phyloP scores from a whole-genome alignment of 805 yeast species.

The Pichia heedii region DNA sequence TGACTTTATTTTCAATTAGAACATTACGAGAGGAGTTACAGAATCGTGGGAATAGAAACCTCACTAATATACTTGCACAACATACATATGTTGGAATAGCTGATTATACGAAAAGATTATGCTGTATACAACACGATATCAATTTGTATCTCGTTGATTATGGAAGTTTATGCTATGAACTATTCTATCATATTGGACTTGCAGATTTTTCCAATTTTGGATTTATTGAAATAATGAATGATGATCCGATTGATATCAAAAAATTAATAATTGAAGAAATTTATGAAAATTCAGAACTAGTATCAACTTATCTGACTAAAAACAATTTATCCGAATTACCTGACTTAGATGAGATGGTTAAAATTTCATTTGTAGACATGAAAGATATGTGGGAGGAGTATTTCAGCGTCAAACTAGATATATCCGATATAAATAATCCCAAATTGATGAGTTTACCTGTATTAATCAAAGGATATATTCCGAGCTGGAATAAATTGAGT shows the following conservation, averaged over 20 bases:
- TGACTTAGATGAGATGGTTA: slow-evolving; percentile 9
- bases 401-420: slow-evolving; percentile 44
- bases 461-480: slow-evolving; percentile 53
- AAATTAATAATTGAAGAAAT: slow-evolving; percentile 32
- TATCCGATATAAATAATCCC: slow-evolving; percentile 26
- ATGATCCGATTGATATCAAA: slow-evolving; percentile 23
- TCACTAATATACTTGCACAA: slow-evolving; percentile 62
- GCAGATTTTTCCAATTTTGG: slow-evolving; percentile 82
- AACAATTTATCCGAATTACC: slow-evolving; percentile 8
- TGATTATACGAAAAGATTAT: slow-evolving; percentile 58
- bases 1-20: slow-evolving; percentile 25
- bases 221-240: slow-evolving; percentile 30
- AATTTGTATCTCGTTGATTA: slow-evolving; percentile 74
- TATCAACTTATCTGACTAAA: neutral
- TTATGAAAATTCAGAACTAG: slow-evolving; percentile 18
- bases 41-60: slow-evolving; percentile 33
- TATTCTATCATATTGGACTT: slow-evolving; percentile 75
- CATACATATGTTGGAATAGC: slow-evolving; percentile 76
- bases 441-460: slow-evolving; percentile 53
- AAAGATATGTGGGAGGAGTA: slow-evolving; percentile 76
- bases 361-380: slow-evolving; percentile 33
- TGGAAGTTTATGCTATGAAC: slow-evolving; percentile 53
- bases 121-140: slow-evolving; percentile 80
- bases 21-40: slow-evolving; percentile 46
- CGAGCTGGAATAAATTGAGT: slow-evolving; percentile 57